Evolutionary conservation across 345 rosid species (phyloP), one percentile per base, ranked within the genome.

Genomic region (Mercurialis annua): DNA sequence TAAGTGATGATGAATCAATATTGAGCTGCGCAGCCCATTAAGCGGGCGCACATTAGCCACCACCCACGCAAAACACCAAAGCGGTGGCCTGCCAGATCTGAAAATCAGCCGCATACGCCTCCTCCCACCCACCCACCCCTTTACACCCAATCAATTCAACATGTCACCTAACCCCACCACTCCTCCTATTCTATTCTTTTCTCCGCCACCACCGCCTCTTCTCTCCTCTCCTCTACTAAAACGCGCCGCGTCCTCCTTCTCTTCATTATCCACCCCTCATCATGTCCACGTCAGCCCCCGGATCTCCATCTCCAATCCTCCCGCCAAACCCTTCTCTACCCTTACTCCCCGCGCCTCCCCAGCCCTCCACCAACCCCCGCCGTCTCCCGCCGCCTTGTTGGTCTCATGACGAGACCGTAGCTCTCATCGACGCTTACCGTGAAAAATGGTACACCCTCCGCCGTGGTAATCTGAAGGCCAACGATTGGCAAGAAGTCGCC

Each of bases 311-410:
- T 4, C 56, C 34, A 6, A 52, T 8, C 10, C 24, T 52, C 27
- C 64, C 68, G 18, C 1, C 67, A 5, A 59, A 61, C 18, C 27
- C 76, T n/a, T n/a, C n/a, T 0, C 42, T 71, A 49, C 75, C 46
- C 8, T 49, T 57, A 0, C 51, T 46, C 59, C 68, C 73, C 1
- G 68, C 69, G 2, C 69, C 53, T 12, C 44, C 46, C 16, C 77
- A 62, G 43, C 64, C 69, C 31, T 54, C 77, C 47, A 10, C 71
- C 14, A 69, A 70, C 17, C 87, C 92, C 0, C 87, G 97, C 30
- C 94, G 98, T 30, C 87, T 92, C 18, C 98, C 97, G 1, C 98
- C 98, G 26, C 97, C 96, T 11, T 90, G 98, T 67, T 92, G 98
- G 97, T 85, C 98, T 42, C 92, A 72, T 47, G 97, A 90, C 29